Evolutionary conservation across 176 grass and related monocot genomes (phyloP).

Genomic region (Musa acuminata): DNA sequence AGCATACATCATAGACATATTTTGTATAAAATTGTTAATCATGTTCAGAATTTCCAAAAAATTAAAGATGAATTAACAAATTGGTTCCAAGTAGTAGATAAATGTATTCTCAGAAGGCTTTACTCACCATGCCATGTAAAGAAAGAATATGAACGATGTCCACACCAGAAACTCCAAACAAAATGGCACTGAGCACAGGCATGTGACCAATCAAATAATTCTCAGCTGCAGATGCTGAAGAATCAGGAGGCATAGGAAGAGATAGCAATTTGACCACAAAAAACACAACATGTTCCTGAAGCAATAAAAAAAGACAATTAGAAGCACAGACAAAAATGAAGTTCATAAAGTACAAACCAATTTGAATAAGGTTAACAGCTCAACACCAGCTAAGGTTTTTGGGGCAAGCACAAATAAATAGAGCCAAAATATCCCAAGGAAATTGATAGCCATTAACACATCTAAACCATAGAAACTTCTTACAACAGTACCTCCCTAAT

Average conservation of each 20-base stretch:
- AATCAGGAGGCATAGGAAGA: slow-evolving; percentile 53
- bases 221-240: slow-evolving; percentile 44
- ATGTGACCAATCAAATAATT: slow-evolving; percentile 72
- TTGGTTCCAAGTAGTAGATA: background rate
- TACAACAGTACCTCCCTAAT: background rate
- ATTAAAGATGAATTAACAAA: background rate
- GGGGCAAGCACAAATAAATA: too few species aligned
- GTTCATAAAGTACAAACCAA: background rate
- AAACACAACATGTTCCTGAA: slow-evolving; percentile 76
- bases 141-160: slow-evolving; percentile 90
- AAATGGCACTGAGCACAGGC: slow-evolving; percentile 61
- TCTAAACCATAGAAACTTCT: background rate
- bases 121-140: slow-evolving; percentile 81
- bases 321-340: slow-evolving; percentile 2
- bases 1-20: background rate
- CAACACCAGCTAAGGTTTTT: too few species aligned
- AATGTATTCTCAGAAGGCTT: background rate
- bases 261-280: slow-evolving; percentile 69
- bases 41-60: background rate
- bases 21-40: background rate
- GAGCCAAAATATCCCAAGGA: too few species aligned
- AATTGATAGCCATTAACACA: background rate
- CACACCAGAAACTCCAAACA: slow-evolving; percentile 60
- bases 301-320: slow-evolving; percentile 25
- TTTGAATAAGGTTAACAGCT: background rate